Conservation (phyloP, 2,329 filamentous ascomycete species). For the Monosporascus sp. region DNA sequence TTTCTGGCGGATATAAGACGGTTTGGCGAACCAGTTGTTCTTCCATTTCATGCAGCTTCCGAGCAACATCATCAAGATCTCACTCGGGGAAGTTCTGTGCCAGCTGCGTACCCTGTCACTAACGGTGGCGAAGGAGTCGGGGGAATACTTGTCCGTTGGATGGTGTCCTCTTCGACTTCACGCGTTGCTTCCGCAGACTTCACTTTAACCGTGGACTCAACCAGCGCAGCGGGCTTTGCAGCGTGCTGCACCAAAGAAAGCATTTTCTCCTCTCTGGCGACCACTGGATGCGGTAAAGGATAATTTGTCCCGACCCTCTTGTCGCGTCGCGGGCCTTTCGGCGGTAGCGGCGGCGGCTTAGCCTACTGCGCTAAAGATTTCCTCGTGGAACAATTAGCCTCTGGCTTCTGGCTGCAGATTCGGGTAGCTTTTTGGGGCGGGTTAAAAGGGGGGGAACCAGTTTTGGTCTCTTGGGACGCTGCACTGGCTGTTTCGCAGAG, state of each 20-base stretch:
- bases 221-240: slow-evolving; percentile 1
- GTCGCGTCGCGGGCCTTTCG: neutral
- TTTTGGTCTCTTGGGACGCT: no score
- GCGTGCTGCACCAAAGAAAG: slow-evolving; percentile 1
- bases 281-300: neutral
- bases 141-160: slow-evolving; percentile 16
- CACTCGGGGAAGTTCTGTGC: slow-evolving; percentile 26
- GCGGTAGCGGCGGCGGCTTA: neutral
- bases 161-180: slow-evolving; percentile 5
- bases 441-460: neutral
- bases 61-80: slow-evolving; percentile 24
- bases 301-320: no score
- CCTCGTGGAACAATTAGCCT: neutral
- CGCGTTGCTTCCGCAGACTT: neutral
- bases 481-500: neutral
- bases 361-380: neutral
- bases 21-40: slow-evolving; percentile 5
- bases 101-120: slow-evolving; percentile 21
- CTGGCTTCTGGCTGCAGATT: neutral
- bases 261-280: slow-evolving; percentile 20
- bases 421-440: neutral
- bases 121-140: slow-evolving; percentile 24
- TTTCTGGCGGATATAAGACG: slow-evolving; percentile 1
- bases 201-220: slow-evolving; percentile 1
- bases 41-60: slow-evolving; percentile 20